Base-by-base conservation (phyloP, 805 yeast species). In the Starmerella apis region DNA sequence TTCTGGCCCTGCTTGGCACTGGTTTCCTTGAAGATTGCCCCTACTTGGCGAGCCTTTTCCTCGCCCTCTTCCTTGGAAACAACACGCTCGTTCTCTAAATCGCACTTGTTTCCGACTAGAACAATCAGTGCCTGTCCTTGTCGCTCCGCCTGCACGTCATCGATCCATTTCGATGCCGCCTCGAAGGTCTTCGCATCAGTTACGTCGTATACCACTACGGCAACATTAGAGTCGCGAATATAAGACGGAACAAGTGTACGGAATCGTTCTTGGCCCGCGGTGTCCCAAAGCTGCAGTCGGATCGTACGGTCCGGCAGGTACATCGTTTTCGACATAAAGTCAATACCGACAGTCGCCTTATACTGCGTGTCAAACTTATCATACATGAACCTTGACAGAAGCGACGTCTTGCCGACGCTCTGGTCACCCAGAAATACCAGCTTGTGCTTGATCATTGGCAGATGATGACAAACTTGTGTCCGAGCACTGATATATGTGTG, bases 391-490 rank as follows among this genome's bases (percentile, higher is more conserved):
- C 97, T 74, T n/a, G 97, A 88, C 58, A 90, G 86, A 54, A 90
- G 75, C 2, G 97, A 90, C 4, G 98, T 90, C 65, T 90, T 90
- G 37, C 98, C 98, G 36, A 90, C 97, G 62, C 92, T 86, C 66
- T 86, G 95, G 66, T 90, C 98, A n/a, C 98, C 98, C 32, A 90
- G 73, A 65, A 90, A 92, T 31, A 90, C 97, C 50, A 90, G 85
- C 69, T 92, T 90, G 65, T 81, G 61, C 52, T 60, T 53, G 61
- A 51, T 50, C 47, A 39, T 32, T 30, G 43, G 22, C 30, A 50
- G n/a, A 46, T 46, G 47, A 47, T 43, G 37, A 43, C 35, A 28
- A 30, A 30, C 46, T 18, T 10, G 20, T 28, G 37, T 20, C 36
- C 37, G 46, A 30, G 16, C 43, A 24, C 20, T 8, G 14, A 38